phyloP scores from a whole-genome alignment of 73 alveolate species.

The Paramecium tetraurelia region DNA sequence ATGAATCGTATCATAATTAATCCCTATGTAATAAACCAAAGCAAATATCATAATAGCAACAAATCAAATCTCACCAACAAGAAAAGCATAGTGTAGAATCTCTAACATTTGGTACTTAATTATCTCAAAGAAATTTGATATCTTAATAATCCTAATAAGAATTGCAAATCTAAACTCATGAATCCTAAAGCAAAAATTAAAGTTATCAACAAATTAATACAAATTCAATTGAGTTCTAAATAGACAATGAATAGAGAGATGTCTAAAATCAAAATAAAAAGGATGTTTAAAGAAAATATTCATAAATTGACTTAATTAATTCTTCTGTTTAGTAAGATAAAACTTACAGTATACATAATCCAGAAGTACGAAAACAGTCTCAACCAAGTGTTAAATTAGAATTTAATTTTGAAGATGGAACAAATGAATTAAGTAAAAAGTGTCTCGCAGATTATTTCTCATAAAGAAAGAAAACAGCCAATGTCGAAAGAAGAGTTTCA shows the following conservation, averaged over 20 bases:
- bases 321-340: not conserved
- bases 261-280: not conserved
- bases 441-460: constrained; percentile 25
- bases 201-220: not conserved
- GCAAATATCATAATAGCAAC: not conserved
- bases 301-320: not conserved
- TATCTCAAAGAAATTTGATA: not conserved
- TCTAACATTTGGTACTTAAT: not conserved
- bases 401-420: not conserved
- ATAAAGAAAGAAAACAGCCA: not conserved
- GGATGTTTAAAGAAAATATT: not conserved
- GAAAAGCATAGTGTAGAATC: not conserved
- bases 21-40: not conserved
- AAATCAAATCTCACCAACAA: not conserved
- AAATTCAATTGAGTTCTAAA: not conserved
- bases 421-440: not conserved
- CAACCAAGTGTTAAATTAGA: constrained; percentile 30
- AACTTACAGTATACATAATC: not conserved
- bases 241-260: not conserved
- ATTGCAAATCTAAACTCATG: not conserved
- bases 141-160: not conserved
- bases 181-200: not conserved
- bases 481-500: constrained; percentile 6
- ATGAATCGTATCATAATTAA: not conserved
- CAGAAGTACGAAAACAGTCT: not conserved